phyloP scores from a whole-genome alignment of 2,329 filamentous ascomycete genomes.

The Nemania sp. region DNA sequence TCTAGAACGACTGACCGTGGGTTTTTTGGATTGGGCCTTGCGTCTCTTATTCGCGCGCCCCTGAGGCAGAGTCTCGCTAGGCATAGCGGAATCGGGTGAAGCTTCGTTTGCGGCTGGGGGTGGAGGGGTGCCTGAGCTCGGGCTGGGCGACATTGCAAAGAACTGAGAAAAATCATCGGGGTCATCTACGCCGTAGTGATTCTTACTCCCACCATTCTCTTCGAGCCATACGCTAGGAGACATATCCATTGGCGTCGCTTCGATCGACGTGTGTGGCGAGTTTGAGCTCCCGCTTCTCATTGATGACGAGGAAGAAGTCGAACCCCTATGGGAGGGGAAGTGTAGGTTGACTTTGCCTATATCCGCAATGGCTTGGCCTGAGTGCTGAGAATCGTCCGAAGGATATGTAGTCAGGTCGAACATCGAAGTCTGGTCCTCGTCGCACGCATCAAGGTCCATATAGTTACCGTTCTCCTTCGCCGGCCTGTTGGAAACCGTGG shows the following conservation, averaged over 20 bases:
- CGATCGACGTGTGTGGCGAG: constrained; percentile 36
- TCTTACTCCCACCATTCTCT: constrained; percentile 22
- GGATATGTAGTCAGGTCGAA: not conserved
- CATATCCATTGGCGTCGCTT: constrained; percentile 35
- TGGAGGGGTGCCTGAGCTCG: constrained; percentile 56
- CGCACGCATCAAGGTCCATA: constrained; percentile 32
- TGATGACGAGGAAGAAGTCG: constrained; percentile 38
- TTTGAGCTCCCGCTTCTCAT: constrained; percentile 32
- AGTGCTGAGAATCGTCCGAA: not conserved
- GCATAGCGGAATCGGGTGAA: constrained; percentile 24
- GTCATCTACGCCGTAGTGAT: constrained; percentile 31
- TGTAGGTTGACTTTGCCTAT: constrained; percentile 18
- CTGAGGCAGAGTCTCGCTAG: constrained; percentile 21
- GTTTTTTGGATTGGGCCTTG: constrained; percentile 34
- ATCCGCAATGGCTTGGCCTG: not conserved
- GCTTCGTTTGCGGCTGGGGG: constrained; percentile 25
- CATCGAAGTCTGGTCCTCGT: not conserved
- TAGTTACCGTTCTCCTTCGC: constrained; percentile 37
- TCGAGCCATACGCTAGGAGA: constrained; percentile 26
- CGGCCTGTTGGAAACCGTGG: constrained; percentile 35
- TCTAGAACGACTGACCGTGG: constrained; percentile 32
- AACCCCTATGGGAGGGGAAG: constrained; percentile 36
- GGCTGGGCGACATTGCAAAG: constrained; percentile 62
- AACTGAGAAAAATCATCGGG: constrained; percentile 39
- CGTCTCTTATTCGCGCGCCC: constrained; percentile 34